Percentiles rank a stretch among this genome's conserved stretches.
phyloP scores from a whole-genome alignment of 805 yeast species.

The Torulaspora maleeae region DNA sequence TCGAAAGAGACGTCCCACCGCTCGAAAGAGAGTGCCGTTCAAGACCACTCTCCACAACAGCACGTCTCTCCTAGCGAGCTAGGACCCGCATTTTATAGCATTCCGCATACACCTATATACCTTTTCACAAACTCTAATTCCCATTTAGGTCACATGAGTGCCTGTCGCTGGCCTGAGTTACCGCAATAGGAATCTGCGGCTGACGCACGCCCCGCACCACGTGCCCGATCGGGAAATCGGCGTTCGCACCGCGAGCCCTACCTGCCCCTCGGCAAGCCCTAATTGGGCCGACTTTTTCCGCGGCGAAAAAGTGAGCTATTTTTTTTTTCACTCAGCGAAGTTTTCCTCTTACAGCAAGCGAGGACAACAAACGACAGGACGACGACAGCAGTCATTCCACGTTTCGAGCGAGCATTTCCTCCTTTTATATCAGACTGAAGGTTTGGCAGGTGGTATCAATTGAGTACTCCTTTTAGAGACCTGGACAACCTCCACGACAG shows the following conservation, averaged over 20 bases:
- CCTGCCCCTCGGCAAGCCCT: neutral
- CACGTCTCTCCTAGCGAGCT: slow-evolving; percentile 2
- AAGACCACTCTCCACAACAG: slow-evolving; percentile 27
- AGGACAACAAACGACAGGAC: slow-evolving; percentile 8
- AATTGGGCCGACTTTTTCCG: slow-evolving; percentile 1
- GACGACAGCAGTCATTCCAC: neutral
- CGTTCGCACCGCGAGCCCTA: neutral
- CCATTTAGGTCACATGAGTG: neutral
- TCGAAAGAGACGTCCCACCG: slow-evolving; percentile 61
- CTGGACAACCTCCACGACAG: slow-evolving; percentile 20
- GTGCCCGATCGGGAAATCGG: neutral
- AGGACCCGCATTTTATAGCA: neutral
- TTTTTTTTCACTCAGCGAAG: slow-evolving; percentile 5
- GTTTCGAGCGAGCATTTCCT: neutral
- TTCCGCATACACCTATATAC: neutral
- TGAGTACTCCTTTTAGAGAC: slow-evolving; percentile 2
- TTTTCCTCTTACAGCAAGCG: slow-evolving; percentile 6
- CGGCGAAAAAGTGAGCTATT: slow-evolving; percentile 5
- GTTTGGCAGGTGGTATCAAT: neutral
- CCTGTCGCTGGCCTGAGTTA: neutral
- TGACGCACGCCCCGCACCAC: slow-evolving; percentile 3
- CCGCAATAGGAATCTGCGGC: neutral
- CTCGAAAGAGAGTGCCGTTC: slow-evolving; percentile 70
- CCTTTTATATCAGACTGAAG: slow-evolving; percentile 1
- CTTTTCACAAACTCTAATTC: neutral